phyloP scores from a whole-genome alignment of 495 filamentous ascomycete species.

The Daldinia caldariorum region DNA sequence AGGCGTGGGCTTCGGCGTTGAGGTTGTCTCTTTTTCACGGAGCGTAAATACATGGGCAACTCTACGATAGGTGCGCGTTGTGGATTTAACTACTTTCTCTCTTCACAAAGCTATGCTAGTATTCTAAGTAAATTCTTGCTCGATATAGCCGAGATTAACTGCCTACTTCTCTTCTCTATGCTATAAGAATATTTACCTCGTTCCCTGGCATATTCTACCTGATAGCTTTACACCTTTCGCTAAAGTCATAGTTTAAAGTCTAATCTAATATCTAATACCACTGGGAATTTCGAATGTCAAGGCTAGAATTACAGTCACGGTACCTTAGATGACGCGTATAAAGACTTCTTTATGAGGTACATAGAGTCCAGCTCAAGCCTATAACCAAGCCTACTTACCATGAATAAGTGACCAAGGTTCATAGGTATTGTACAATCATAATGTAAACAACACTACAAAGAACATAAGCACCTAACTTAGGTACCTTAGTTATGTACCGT shows the following conservation, averaged over 20 bases:
- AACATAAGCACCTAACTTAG: too few species aligned
- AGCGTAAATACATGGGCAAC: background rate
- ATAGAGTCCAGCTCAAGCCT: background rate
- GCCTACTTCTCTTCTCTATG: background rate
- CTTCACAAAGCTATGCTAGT: background rate
- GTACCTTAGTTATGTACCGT: too few species aligned
- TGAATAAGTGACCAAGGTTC: too few species aligned
- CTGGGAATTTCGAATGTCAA: background rate
- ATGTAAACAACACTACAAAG: too few species aligned
- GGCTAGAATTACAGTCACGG: background rate
- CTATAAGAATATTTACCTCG: background rate
- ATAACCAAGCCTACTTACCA: background rate
- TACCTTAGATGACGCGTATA: background rate
- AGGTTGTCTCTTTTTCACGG: background rate
- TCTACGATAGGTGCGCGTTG: slow-evolving; percentile 9
- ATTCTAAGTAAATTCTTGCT: background rate
- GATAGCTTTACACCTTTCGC: background rate
- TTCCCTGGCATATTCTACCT: background rate
- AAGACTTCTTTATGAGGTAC: too few species aligned
- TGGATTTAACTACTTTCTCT: slow-evolving; percentile 14
- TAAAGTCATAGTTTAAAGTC: background rate
- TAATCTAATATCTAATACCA: background rate
- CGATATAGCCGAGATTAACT: background rate
- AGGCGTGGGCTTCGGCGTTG: slow-evolving; percentile 7
- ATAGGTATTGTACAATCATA: too few species aligned